Conservation (phyloP, 768 basidiomycete genomes). For the Neoboletus magnificus region DNA sequence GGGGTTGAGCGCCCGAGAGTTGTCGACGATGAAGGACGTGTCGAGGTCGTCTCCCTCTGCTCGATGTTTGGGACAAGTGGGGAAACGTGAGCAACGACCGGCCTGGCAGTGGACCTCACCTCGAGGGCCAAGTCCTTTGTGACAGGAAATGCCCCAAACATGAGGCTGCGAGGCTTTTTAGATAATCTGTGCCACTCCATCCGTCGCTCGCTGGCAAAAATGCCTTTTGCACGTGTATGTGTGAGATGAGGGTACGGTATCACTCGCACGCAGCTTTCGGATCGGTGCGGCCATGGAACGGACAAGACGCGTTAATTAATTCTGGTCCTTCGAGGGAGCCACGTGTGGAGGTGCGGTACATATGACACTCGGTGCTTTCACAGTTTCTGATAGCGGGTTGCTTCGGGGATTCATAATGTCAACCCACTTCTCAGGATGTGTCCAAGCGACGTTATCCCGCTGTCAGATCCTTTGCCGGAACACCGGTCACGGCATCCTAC, state of each 20-base stretch:
- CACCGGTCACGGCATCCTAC: neutral
- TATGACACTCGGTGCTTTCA: neutral
- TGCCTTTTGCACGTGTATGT: conserved; percentile 21
- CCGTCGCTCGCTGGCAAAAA: conserved; percentile 20
- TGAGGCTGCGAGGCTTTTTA: conserved; percentile 26
- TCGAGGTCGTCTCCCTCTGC: neutral
- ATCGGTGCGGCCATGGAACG: conserved; percentile 14
- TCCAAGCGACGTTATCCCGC: neutral
- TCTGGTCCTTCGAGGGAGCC: neutral
- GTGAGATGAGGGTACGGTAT: conserved; percentile 6
- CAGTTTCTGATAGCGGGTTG: neutral
- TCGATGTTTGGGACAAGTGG: neutral
- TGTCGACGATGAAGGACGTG: neutral
- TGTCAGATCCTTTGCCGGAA: neutral
- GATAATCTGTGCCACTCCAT: conserved; percentile 23
- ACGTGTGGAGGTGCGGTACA: neutral
- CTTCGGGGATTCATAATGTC: neutral
- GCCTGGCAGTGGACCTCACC: conserved; percentile 1
- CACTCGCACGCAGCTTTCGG: neutral
- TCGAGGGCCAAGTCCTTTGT: conserved; percentile 12
- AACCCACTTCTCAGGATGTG: neutral
- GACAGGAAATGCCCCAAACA: conserved; percentile 21
- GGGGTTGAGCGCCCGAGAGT: neutral
- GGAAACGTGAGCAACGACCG: neutral
- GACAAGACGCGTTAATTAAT: neutral